Evolutionary conservation across 208 protist species (phyloP), one percentile per base, ranked within the genome.

Genomic region (Acanthamoeba lenticulata): DNA sequence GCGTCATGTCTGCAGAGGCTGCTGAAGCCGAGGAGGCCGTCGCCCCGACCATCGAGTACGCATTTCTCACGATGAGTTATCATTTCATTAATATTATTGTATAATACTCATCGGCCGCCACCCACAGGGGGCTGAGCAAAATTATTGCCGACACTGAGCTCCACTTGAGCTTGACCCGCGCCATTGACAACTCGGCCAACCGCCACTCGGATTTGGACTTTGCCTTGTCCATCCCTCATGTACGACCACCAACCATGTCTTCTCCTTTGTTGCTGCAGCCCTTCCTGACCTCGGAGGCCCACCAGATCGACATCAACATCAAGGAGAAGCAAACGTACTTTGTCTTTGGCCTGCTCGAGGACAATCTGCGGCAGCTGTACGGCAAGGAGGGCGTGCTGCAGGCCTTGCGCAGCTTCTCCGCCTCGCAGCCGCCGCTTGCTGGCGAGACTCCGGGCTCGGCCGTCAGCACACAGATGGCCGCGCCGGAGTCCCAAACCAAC

Each of bases 291-390:
- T n/a, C 36, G 49, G 13, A 67, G 0, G 0, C 24, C 19, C 52
- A 0, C 3, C 36, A 91, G 85, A 91, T 91, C 21, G 57, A 69
- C 36, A 91, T 91, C 57, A 72, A 45, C 57, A 91, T 91, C 57
- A 65, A 74, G 27, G 85, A 91, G 57, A 72, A 27, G 21, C 85
- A 91, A 7, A 91, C 85, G 15, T 91, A 91, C n/a, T 65, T 72
- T 38, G 52, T 91, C 2, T 60, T 91, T 5, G 38, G 36, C 24
- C 24, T 91, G 32, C n/a, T 91, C 2, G 85, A 91, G 27, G 85
- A 91, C 38, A 91, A 91, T 34, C 57, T 91, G 55, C 0, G 57
- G 19, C 55, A 91, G 36, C 85, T 91, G 36, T 91, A 91, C 57
- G 45, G 29, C 45, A 91, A 91, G 9, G 44, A 72, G 11, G 85